Evolutionary conservation across 805 yeast genomes (phyloP).

Genomic region (Komagataella kurtzmanii): DNA sequence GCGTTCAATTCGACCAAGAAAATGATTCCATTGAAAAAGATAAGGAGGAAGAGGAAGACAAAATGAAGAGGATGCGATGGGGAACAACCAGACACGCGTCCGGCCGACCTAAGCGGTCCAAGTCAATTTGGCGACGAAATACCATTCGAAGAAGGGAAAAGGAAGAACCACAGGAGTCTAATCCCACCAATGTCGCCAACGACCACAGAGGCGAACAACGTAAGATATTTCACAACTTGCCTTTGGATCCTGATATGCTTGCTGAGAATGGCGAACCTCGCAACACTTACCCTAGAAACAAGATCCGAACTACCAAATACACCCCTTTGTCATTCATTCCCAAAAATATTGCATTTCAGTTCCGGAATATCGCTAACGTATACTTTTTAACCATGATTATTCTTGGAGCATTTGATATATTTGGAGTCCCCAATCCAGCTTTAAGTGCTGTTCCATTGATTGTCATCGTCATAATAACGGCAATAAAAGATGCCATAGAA

Average conservation of each 20-base stretch:
- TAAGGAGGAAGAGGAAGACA: neutral
- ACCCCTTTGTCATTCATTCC: conserved; percentile 86
- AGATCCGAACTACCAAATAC: conserved; percentile 90
- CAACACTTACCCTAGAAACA: conserved; percentile 67
- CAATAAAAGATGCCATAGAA: conserved; percentile 69
- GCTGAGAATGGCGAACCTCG: conserved; percentile 51
- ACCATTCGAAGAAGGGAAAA: neutral
- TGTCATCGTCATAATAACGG: conserved; percentile 64
- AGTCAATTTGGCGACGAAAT: conserved; percentile 7
- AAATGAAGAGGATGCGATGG: conserved; percentile 73
- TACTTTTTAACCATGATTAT: conserved; percentile 74
- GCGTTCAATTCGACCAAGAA: neutral
- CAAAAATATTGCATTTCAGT: conserved; percentile 68
- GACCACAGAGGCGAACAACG: conserved; percentile 13
- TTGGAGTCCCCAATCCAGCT: conserved; percentile 74
- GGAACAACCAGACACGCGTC: conserved; percentile 74
- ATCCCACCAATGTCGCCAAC: conserved; percentile 6
- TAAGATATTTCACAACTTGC: conserved; percentile 45
- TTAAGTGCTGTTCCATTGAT: conserved; percentile 66
- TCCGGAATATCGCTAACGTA: conserved; percentile 79
- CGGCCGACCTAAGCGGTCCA: conserved; percentile 23
- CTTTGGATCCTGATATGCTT: conserved; percentile 42
- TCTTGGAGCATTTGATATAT: conserved; percentile 64
- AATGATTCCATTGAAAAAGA: neutral
- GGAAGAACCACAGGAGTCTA: conserved; percentile 1